phyloP scores from a whole-genome alignment of 805 yeast genomes.

The Candida oleophila region DNA sequence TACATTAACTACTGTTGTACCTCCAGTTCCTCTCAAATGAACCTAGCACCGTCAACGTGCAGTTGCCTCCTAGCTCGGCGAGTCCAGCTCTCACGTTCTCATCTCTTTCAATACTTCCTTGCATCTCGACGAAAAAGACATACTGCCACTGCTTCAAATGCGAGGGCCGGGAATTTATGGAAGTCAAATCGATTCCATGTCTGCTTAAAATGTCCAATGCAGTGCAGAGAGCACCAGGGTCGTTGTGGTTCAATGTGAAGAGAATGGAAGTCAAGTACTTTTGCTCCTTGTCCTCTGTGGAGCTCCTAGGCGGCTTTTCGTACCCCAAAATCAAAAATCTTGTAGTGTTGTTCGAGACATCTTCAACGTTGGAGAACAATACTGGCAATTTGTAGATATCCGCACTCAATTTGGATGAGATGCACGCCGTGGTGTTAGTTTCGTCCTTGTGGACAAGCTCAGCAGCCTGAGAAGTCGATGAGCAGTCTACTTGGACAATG shows the following conservation, averaged over 20 bases:
- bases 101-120: constrained; percentile 35
- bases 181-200: constrained; percentile 60
- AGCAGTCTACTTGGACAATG: constrained; percentile 35
- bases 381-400: constrained; percentile 57
- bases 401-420: constrained; percentile 71
- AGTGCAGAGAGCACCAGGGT: constrained; percentile 73
- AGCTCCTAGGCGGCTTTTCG: constrained; percentile 11
- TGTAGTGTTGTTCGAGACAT: constrained; percentile 75
- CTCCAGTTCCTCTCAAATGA: constrained; percentile 47
- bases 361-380: constrained; percentile 60
- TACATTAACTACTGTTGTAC: constrained; percentile 16
- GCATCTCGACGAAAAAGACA: constrained; percentile 74
- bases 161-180: constrained; percentile 79
- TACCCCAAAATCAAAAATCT: constrained; percentile 70
- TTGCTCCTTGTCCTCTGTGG: constrained; percentile 8
- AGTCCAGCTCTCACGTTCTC: constrained; percentile 35
- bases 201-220: constrained; percentile 58
- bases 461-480: constrained; percentile 87
- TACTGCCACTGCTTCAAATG: constrained; percentile 71
- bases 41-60: constrained; percentile 62
- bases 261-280: constrained; percentile 53
- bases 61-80: constrained; percentile 39
- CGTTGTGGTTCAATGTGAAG: constrained; percentile 60
- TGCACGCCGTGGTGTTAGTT: constrained; percentile 56
- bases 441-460: constrained; percentile 47